These are phyloP conservation scores for Crithidia sp. DNA, from an alignment of 208 protist genomes.

Conservation along the genomic window DNA sequence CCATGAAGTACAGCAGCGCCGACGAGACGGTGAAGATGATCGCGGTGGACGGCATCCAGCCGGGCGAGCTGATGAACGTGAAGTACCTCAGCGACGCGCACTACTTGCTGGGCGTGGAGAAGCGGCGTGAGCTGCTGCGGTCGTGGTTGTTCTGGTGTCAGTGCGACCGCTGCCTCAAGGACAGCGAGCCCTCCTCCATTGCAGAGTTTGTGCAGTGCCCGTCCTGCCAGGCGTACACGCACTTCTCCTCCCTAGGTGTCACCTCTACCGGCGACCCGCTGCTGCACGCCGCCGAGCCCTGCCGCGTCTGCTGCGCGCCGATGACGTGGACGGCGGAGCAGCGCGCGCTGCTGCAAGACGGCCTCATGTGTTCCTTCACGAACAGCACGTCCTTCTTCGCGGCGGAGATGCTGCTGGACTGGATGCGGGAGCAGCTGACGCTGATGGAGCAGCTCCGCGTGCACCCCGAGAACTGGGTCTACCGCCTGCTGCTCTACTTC, in stretches of 20 bases:
- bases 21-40: constrained; percentile 80
- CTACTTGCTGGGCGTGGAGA: constrained; percentile 79
- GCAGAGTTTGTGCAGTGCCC: constrained; percentile 70
- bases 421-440: constrained; percentile 43
- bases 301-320: constrained; percentile 29
- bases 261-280: constrained; percentile 33
- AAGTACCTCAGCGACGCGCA: constrained; percentile 89
- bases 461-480: constrained; percentile 74
- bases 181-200: constrained; percentile 45
- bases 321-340: constrained; percentile 38
- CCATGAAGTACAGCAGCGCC: constrained; percentile 80
- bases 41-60: constrained; percentile 60
- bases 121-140: constrained; percentile 74
- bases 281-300: constrained; percentile 24
- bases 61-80: constrained; percentile 83
- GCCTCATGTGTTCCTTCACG: constrained; percentile 39
- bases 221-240: constrained; percentile 51
- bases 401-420: constrained; percentile 32
- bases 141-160: constrained; percentile 89
- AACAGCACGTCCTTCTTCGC: constrained; percentile 29
- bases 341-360: constrained; percentile 23
- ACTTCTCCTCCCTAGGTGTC: constrained; percentile 44
- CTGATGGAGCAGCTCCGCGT: constrained; percentile 34
- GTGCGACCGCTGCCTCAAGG: constrained; percentile 65
- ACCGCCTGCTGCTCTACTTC: constrained; percentile 61